Evolutionary conservation across 345 rosid species (phyloP).

Genomic region (Euphorbia peplus): DNA sequence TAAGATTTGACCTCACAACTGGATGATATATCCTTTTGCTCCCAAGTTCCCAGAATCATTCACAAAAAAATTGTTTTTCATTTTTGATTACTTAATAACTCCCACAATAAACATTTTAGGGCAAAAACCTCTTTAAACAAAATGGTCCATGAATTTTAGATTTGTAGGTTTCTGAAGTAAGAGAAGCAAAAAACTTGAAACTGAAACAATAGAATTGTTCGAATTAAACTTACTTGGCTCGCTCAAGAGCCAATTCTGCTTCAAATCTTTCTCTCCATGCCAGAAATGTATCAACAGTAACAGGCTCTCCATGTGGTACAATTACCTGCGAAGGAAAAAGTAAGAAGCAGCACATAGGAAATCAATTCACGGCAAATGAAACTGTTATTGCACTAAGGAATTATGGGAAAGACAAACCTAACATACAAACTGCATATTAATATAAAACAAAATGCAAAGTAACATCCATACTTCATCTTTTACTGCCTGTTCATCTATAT

Average conservation of each 20-base stretch:
- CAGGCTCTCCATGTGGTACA: slow-evolving; percentile 98
- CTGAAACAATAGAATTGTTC: not conserved
- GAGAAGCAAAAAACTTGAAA: not conserved
- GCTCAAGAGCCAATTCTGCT: slow-evolving; percentile 94
- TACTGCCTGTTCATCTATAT: slow-evolving; percentile 52
- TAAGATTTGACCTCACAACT: not conserved
- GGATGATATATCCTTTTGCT: too few species aligned
- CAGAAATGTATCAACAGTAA: slow-evolving; percentile 82
- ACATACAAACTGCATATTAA: not conserved
- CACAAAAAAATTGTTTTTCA: not conserved
- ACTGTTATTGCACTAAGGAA: slow-evolving; percentile 1
- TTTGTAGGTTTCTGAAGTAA: not conserved
- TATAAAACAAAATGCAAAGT: slow-evolving; percentile 9
- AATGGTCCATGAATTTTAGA: not conserved
- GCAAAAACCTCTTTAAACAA: not conserved
- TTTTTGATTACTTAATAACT: too few species aligned
- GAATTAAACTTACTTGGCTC: slow-evolving; percentile 79
- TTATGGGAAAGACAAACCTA: slow-evolving; percentile 1
- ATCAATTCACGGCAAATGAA: not conserved
- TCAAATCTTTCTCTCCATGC: slow-evolving; percentile 97
- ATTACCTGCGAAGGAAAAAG: slow-evolving; percentile 46
- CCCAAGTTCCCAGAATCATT: not conserved
- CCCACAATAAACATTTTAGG: not conserved
- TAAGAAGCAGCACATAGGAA: slow-evolving; percentile 13
- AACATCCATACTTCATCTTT: slow-evolving; percentile 72